Evolutionary conservation across 2,329 filamentous ascomycete genomes (phyloP).

Genomic region (Rhynchosporium agropyri): DNA sequence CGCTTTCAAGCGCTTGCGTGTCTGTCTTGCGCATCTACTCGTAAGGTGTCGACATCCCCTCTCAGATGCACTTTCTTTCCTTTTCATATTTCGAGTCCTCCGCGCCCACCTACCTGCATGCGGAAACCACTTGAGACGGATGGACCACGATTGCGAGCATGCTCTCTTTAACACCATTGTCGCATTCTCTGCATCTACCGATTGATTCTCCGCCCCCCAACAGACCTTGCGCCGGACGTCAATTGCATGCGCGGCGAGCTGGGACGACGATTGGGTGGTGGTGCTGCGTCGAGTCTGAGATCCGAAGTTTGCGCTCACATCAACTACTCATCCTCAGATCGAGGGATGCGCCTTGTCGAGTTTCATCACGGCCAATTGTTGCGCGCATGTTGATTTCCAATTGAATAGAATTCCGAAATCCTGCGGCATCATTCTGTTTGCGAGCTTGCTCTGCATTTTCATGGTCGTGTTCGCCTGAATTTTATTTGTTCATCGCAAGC

Average conservation of each 20-base stretch:
- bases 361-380: constrained; percentile 5
- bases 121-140: constrained; percentile 23
- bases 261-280: not conserved
- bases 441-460: not conserved
- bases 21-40: constrained; percentile 1
- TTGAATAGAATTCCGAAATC: not conserved
- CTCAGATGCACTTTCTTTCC: too few species aligned
- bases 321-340: not conserved
- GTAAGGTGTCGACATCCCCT: too few species aligned
- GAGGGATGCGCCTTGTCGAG: constrained; percentile 10
- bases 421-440: not conserved
- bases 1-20: too few species aligned
- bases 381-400: constrained; percentile 12
- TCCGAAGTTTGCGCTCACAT: not conserved
- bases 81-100: not conserved
- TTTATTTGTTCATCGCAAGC: constrained; percentile 12
- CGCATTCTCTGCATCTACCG: constrained; percentile 19
- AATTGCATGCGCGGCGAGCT: constrained; percentile 20
- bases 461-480: constrained; percentile 7
- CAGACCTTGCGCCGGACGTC: not conserved
- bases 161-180: constrained; percentile 25
- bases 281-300: not conserved
- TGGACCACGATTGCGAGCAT: constrained; percentile 29
- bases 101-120: not conserved
- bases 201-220: constrained; percentile 5